Conservation (phyloP, 495 filamentous ascomycete genomes). For the Chaetomium cochliodes region DNA sequence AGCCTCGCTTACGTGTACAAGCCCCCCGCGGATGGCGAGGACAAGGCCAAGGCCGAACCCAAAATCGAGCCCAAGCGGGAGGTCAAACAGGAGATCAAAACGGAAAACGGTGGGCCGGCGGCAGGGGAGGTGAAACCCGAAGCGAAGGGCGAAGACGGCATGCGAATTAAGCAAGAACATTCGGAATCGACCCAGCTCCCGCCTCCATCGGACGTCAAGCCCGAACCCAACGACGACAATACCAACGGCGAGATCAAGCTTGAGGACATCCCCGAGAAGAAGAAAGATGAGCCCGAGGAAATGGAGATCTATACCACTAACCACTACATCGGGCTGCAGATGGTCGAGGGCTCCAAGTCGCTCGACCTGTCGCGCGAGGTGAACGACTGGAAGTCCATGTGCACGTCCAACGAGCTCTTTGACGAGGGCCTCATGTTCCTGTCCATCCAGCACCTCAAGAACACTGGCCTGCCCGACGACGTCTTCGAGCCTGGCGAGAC, state of each 20-base stretch:
- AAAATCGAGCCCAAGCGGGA: conserved; percentile 46
- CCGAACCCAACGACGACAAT: conserved; percentile 18
- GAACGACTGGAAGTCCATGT: conserved; percentile 68
- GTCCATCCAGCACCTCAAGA: conserved; percentile 71
- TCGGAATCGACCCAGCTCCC: neutral
- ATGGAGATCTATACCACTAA: conserved; percentile 35
- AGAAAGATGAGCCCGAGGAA: conserved; percentile 22
- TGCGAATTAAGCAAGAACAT: conserved; percentile 25
- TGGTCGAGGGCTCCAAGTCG: conserved; percentile 51
- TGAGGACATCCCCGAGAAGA: conserved; percentile 30
- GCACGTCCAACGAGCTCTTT: conserved; percentile 64
- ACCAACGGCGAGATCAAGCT: conserved; percentile 24
- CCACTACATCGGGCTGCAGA: conserved; percentile 40
- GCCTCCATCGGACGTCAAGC: conserved; percentile 18
- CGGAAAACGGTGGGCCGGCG: conserved; percentile 28
- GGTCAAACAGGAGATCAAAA: conserved; percentile 38
- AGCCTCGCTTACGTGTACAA: conserved; percentile 65
- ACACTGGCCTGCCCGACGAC: conserved; percentile 81
- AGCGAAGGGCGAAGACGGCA: conserved; percentile 20
- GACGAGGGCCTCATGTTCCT: conserved; percentile 58
- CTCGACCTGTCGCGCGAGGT: conserved; percentile 71
- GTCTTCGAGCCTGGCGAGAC: conserved; percentile 81
- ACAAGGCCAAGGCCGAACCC: neutral
- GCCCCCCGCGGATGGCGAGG: conserved; percentile 38
- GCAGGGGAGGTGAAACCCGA: conserved; percentile 27